These are phyloP conservation scores for Meyerozyma carpophila DNA, from an alignment of 1,139 yeast genomes.

Conservation along the genomic window DNA sequence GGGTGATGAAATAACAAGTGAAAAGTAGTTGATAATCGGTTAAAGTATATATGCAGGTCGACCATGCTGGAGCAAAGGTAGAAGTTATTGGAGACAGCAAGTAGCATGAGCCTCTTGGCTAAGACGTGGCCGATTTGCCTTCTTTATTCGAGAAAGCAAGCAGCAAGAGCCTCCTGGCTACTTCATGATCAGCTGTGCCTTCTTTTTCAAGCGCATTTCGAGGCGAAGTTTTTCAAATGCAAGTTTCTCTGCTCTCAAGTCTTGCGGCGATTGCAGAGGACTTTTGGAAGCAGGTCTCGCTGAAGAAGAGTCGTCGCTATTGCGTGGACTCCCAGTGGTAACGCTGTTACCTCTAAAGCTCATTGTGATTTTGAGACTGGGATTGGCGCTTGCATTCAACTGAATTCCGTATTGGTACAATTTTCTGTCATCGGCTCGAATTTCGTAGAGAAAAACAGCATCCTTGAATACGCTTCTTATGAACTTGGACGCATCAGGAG, in stretches of 20 bases:
- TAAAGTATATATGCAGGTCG: neutral
- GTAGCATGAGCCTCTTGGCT: neutral
- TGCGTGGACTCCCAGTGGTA: constrained; percentile 12
- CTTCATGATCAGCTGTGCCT: constrained; percentile 32
- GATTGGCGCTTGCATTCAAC: constrained; percentile 31
- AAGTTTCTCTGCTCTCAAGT: constrained; percentile 27
- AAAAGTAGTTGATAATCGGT: neutral
- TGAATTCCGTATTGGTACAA: constrained; percentile 36
- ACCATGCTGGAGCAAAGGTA: neutral
- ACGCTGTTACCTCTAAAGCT: constrained; percentile 12
- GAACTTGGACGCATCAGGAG: constrained; percentile 13
- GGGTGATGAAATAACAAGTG: neutral
- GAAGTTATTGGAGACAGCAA: neutral
- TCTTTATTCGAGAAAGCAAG: neutral
- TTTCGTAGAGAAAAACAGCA: constrained; percentile 24
- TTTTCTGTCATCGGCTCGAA: constrained; percentile 30
- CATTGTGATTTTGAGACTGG: constrained; percentile 31
- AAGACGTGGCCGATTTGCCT: no score
- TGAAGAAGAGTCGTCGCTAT: constrained; percentile 15
- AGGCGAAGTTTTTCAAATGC: constrained; percentile 38
- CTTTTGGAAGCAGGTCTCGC: constrained; percentile 9
- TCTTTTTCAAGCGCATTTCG: constrained; percentile 42
- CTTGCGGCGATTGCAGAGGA: constrained; percentile 3
- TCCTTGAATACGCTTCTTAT: constrained; percentile 24
- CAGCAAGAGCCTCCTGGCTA: neutral